A percentile compares a stretch with the other conserved stretches of the same genome.
Conservation (phyloP, 306 rosid genomes). For the Cucurbita ficifolia region DNA sequence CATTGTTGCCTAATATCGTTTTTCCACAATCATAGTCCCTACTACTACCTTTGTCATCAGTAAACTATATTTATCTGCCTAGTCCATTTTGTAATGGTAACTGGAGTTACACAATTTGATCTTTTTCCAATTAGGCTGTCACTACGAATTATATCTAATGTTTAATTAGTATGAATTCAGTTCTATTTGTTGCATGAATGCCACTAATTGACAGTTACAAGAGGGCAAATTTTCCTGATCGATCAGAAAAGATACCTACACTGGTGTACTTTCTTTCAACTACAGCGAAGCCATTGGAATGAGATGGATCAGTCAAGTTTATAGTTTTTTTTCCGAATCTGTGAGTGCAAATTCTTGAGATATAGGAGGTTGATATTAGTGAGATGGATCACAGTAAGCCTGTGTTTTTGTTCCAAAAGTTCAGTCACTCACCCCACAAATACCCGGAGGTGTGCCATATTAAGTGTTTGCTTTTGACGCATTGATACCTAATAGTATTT, state of each 20-base stretch:
- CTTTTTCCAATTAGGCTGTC: not conserved
- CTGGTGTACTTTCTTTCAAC: not conserved
- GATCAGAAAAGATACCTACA: not conserved
- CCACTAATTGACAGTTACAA: not conserved
- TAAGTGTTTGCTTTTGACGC: not conserved
- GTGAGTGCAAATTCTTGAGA: not conserved
- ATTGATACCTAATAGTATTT: not conserved
- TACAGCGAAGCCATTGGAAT: not conserved
- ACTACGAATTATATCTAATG: not conserved
- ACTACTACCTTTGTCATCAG: not conserved
- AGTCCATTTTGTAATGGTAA: too few relatives aligned
- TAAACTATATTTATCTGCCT: too few relatives aligned
- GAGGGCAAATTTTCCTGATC: not conserved
- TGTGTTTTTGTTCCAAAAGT: not conserved
- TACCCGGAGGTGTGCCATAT: not conserved
- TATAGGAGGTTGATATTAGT: not conserved
- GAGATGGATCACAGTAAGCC: not conserved
- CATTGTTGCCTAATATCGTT: not conserved
- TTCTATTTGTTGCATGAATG: not conserved
- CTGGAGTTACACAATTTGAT: not conserved
- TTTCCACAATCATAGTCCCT: not conserved
- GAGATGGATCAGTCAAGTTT: not conserved
- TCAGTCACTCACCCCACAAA: not conserved
- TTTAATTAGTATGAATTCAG: not conserved
- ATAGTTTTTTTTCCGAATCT: not conserved